These are phyloP conservation scores for Wallacemonas sp. DNA, from an alignment of 208 protist species.

Conservation along the genomic window DNA sequence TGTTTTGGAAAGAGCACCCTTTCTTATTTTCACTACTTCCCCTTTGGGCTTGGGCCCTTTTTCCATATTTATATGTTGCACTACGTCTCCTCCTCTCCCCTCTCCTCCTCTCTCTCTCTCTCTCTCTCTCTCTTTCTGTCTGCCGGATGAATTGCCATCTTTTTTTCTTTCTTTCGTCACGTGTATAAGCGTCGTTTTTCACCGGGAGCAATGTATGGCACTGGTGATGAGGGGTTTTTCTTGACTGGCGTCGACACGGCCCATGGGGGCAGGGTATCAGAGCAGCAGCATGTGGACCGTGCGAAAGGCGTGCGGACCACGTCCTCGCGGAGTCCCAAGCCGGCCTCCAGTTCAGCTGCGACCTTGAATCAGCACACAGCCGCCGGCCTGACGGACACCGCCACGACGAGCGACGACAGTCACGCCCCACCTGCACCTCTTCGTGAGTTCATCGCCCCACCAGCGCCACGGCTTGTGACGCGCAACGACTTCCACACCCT, in stretches of 20 bases:
- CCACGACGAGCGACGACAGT: not conserved
- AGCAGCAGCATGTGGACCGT: no score
- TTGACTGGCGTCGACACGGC: conserved; percentile 27
- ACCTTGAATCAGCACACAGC: not conserved
- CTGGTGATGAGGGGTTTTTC: conserved; percentile 15
- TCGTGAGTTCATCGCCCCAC: not conserved
- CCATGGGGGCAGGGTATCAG: no score
- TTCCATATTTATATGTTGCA: no score
- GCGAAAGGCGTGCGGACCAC: not conserved
- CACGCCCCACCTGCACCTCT: not conserved
- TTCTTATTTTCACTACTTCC: no score
- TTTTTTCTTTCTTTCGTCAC: no score
- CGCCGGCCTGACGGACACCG: not conserved
- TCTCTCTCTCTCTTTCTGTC: conserved; percentile 6
- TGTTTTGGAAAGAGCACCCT: no score
- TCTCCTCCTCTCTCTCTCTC: not conserved
- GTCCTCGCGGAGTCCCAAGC: not conserved
- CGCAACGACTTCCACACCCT: conserved; percentile 11
- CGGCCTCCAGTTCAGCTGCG: not conserved
- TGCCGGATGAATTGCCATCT: no score
- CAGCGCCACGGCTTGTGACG: not conserved
- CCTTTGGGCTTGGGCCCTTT: no score
- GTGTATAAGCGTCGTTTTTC: no score
- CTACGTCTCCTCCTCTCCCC: not conserved
- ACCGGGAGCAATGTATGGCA: not conserved